Conservation (phyloP, 306 rosid genomes). For the Castanopsis chinensis region DNA sequence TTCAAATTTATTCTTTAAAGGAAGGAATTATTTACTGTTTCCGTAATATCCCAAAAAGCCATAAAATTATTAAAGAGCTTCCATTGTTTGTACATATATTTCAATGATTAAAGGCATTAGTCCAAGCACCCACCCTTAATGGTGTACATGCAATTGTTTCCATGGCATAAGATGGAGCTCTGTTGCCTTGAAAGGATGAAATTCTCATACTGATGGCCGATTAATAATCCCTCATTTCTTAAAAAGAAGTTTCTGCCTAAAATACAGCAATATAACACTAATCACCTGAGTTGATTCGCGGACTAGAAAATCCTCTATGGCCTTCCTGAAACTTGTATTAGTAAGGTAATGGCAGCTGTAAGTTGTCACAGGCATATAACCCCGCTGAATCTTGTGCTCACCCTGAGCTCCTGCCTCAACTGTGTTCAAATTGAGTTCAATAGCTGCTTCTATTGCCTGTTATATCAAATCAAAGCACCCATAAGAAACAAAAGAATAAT, state of each 20-base stretch:
- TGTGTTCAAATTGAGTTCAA: conserved; percentile 71
- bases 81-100: neutral
- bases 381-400: conserved; percentile 97
- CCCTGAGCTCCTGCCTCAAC: conserved; percentile 99
- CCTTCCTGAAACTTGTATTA: conserved; percentile 57
- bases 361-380: conserved; percentile 85
- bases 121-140: neutral
- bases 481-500: neutral
- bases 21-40: neutral
- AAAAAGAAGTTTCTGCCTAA: neutral
- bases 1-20: neutral
- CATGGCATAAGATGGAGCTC: neutral
- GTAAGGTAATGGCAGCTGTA: conserved; percentile 83
- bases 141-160: neutral
- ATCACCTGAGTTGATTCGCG: conserved; percentile 88
- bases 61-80: neutral
- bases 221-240: neutral
- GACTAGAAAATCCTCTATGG: conserved; percentile 66
- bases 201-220: neutral
- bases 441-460: conserved; percentile 98
- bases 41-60: neutral
- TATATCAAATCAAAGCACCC: conserved; percentile 5
- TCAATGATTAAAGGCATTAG: neutral
- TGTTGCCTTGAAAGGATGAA: conserved; percentile 5
- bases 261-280: neutral